A percentile compares a stretch with the other conserved stretches of the same genome.
Conservation (phyloP, 345 rosid species). For the Eutrema japonicum region DNA sequence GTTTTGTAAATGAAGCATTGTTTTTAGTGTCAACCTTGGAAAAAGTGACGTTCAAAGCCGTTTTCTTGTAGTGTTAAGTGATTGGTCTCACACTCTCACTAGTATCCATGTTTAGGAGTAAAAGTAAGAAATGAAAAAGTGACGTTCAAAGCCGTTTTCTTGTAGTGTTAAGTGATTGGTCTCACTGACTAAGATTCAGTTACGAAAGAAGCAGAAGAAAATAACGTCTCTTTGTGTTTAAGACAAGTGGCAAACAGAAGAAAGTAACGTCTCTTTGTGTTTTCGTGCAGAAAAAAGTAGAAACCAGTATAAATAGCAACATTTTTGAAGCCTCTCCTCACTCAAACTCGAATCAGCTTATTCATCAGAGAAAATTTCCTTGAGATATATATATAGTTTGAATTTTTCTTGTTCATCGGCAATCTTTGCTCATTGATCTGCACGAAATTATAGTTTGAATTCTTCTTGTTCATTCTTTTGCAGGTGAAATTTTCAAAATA, state of each 20-base stretch:
- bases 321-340: background rate
- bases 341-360: background rate
- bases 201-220: too few relatives aligned
- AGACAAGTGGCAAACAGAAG: background rate
- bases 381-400: background rate
- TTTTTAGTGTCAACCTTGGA: background rate
- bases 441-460: background rate
- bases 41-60: background rate
- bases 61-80: background rate
- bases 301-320: background rate
- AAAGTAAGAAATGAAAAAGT: background rate
- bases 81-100: too few relatives aligned
- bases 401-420: background rate
- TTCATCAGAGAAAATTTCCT: background rate
- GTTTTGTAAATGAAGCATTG: background rate
- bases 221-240: too few relatives aligned
- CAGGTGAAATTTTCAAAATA: background rate
- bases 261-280: background rate
- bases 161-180: background rate
- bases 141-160: background rate
- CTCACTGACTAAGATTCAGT: too few relatives aligned
- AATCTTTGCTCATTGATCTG: background rate
- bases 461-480: background rate
- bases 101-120: too few relatives aligned
- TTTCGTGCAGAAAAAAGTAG: background rate